Conservation (phyloP, 2,329 filamentous ascomycete genomes). For the Rhinocladiella similis region DNA sequence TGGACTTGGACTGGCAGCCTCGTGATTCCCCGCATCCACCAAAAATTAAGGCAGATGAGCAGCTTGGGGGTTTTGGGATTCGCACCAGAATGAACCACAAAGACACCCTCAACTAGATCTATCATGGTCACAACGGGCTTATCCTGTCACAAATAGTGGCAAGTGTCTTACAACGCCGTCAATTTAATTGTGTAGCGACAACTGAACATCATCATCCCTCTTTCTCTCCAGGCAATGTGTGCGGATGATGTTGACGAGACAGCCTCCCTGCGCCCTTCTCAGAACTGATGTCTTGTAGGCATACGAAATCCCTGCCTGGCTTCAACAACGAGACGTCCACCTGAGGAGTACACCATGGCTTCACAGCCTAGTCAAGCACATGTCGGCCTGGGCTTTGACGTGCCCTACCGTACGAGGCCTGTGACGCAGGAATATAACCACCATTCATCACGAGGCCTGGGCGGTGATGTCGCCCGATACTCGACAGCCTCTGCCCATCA, state of each 20-base stretch:
- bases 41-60: constrained; percentile 1
- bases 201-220: too few species aligned
- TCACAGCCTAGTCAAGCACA: constrained; percentile 9
- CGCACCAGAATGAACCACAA: neutral
- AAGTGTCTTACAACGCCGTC: too few species aligned
- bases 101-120: too few species aligned
- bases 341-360: constrained; percentile 13
- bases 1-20: neutral
- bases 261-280: neutral
- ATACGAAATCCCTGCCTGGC: constrained; percentile 5
- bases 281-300: constrained; percentile 2
- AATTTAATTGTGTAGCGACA: neutral
- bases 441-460: constrained; percentile 1
- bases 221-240: neutral
- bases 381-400: constrained; percentile 16
- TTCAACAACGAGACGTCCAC: neutral
- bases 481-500: constrained; percentile 10
- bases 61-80: neutral
- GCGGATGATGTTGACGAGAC: constrained; percentile 1
- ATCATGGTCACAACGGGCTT: too few species aligned
- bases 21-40: constrained; percentile 1
- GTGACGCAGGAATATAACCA: constrained; percentile 17
- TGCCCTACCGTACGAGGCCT: constrained; percentile 10
- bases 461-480: constrained; percentile 8
- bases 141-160: too few species aligned